Evolutionary conservation across 1,284 basidiomycete genomes (phyloP).

Genomic region (Cerioporus squamosus): DNA sequence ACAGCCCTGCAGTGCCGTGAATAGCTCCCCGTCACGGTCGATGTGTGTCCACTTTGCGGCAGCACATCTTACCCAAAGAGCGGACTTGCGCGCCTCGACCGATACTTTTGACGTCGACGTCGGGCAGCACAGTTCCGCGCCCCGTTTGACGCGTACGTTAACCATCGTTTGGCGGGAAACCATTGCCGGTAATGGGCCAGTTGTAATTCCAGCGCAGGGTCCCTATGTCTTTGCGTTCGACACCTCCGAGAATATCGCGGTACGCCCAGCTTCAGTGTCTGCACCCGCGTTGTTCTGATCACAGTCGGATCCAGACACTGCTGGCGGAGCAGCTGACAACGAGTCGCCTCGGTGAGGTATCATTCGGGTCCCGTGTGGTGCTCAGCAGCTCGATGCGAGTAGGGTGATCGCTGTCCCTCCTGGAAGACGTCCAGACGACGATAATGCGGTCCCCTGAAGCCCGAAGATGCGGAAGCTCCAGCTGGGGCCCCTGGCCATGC

Average conservation of each 20-base stretch:
- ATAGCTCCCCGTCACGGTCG: conserved; percentile 95
- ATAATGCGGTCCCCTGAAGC: too few species aligned
- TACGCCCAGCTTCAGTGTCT: conserved; percentile 34
- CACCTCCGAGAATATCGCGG: conserved; percentile 78
- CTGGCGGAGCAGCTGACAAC: conserved; percentile 83
- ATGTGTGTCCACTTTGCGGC: conserved; percentile 61
- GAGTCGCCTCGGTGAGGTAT: conserved; percentile 84
- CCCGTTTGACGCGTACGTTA: conserved; percentile 82
- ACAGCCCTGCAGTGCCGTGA: conserved; percentile 94
- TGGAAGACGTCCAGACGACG: too few species aligned
- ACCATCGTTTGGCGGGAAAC: conserved; percentile 74
- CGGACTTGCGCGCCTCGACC: conserved; percentile 77
- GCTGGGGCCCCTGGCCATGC: too few species aligned
- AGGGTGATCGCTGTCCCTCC: conserved; percentile 92
- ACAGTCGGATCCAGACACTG: conserved; percentile 56
- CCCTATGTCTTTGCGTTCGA: conserved; percentile 95
- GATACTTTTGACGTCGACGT: conserved; percentile 91
- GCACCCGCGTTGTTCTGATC: conserved; percentile 2
- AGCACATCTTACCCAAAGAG: conserved; percentile 83
- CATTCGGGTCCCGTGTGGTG: conserved; percentile 85
- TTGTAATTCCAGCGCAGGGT: conserved; percentile 96
- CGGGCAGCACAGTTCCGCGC: conserved; percentile 91
- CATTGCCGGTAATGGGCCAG: conserved; percentile 60
- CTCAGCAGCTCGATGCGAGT: conserved; percentile 98
- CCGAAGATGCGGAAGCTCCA: too few species aligned